Evolutionary conservation across 23 red algal genomes (phyloP), one percentile per base, ranked within the genome.

Genomic region (Pyropia yezoensis): DNA sequence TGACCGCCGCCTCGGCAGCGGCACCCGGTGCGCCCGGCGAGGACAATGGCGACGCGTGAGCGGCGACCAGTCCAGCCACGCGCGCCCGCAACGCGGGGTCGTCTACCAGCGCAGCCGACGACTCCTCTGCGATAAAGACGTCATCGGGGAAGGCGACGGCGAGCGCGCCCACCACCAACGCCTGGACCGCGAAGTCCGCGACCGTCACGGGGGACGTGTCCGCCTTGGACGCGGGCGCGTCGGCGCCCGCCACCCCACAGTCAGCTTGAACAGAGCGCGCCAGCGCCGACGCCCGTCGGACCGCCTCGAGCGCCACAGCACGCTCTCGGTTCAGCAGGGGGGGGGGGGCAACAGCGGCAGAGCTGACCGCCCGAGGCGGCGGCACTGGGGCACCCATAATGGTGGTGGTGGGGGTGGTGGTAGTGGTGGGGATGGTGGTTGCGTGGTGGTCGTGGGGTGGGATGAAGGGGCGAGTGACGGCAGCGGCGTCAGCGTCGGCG

Each of bases 161-260:
- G 30, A 98, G 65, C 20, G 66, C 72, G 51, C 62, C 56, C 28
- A 87, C 69, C 47, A 98, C 70, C 21, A 98, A 33, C 25, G 94
- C 85, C 52, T 98, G 94, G 3, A 91, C 94, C 12, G 94, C 94
- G 65, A 87, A 98, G 59, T 98, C 94, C 27, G 85, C 94, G n/a
- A 90, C 61, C 18, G 84, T 98, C 1, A 98, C 94, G 9, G 94
- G 94, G 13, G 80, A 88, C 39, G 74, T 69, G 79, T 98, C 94
- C 21, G 57, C 63, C 62, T 98, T 98, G 55, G 65, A 60, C 17
- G 80, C 27, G 0, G 39, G 39, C 39, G 39, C 39, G 39, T 47
- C 39, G 0, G 83, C 71, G 3, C 19, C 62, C 33, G 71, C 61
- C 14, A 33, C 16, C 27, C 27, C 50, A 20, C 68, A 51, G 18